Evolutionary conservation across 2,329 filamentous ascomycete genomes (phyloP).

Genomic region (Fusarium fujikuroi): DNA sequence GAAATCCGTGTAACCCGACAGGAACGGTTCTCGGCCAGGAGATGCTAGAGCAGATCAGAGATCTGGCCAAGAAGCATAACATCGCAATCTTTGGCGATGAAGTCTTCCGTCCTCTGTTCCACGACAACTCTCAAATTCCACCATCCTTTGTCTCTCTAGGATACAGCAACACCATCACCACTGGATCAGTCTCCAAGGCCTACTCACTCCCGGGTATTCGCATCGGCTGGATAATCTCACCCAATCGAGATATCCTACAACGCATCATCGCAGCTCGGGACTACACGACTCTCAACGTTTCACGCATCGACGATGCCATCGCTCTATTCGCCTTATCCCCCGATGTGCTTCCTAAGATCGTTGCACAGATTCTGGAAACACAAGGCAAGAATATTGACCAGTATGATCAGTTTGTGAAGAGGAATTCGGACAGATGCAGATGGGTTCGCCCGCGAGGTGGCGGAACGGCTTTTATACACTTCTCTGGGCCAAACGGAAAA

Average conservation of each 20-base stretch:
- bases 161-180: not conserved
- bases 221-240: not conserved
- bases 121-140: not conserved
- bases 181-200: not conserved
- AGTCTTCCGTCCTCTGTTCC: not conserved
- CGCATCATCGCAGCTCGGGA: not conserved
- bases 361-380: not conserved
- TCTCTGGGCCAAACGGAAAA: not conserved
- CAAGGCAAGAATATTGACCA: not conserved
- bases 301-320: not conserved
- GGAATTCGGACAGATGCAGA: not conserved
- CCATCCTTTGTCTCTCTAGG: not conserved
- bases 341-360: not conserved
- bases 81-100: not conserved
- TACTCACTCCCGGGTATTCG: not conserved
- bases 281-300: not conserved
- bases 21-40: not conserved
- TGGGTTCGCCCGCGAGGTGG: not conserved
- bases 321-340: not conserved
- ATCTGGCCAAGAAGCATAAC: not conserved
- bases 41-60: not conserved
- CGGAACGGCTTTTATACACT: not conserved
- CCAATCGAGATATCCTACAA: not conserved
- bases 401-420: not conserved
- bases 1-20: not conserved